Evolutionary conservation across 1,284 basidiomycete genomes (phyloP).

Genomic region (Puccinia hordei): DNA sequence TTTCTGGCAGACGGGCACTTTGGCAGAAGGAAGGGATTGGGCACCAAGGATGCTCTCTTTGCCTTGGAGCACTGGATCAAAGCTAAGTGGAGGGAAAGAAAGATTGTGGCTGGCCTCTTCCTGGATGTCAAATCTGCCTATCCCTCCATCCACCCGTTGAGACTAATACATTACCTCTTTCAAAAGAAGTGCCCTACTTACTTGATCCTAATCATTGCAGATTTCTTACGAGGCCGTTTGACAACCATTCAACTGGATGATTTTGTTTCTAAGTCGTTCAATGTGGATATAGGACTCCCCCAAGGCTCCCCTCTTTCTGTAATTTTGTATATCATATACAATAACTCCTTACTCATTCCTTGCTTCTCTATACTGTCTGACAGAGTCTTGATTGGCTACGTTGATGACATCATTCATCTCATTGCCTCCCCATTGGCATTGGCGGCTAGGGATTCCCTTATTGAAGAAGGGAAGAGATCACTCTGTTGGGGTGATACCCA

Average conservation of each 20-base stretch:
- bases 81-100: too few relatives aligned
- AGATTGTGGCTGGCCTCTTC: not conserved
- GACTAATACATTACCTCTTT: not conserved
- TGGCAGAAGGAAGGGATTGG: not conserved
- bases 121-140: constrained; percentile 31
- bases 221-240: not conserved
- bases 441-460: not conserved
- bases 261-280: not conserved
- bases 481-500: not conserved
- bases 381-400: not conserved
- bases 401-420: constrained; percentile 14
- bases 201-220: not conserved
- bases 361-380: not conserved
- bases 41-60: too few relatives aligned
- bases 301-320: constrained; percentile 23
- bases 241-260: not conserved
- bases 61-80: too few relatives aligned
- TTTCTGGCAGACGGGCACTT: not conserved
- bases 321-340: constrained; percentile 17
- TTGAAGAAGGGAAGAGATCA: too few relatives aligned
- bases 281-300: not conserved
- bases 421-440: not conserved
- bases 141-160: not conserved
- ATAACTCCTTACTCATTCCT: not conserved
- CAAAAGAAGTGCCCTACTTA: not conserved